A percentile compares a stretch with the other conserved stretches of the same genome.
phyloP scores from a whole-genome alignment of 2,329 filamentous ascomycete species.

The Trichophyton mentagrophytes region DNA sequence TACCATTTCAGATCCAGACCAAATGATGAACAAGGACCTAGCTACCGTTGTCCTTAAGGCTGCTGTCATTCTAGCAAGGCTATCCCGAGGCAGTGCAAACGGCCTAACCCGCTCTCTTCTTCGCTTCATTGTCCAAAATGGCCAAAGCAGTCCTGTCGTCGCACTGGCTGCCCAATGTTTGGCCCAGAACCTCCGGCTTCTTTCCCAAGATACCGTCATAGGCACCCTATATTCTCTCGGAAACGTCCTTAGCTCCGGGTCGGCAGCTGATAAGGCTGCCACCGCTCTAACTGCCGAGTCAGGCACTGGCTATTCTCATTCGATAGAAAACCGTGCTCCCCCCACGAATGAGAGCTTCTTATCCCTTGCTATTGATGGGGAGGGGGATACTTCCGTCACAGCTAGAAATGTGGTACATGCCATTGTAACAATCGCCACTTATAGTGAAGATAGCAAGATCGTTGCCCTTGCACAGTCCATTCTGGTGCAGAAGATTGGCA shows the following conservation, averaged over 20 bases:
- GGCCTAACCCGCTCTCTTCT: slow-evolving; percentile 67
- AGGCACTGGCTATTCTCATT: slow-evolving; percentile 35
- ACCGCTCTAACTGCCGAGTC: slow-evolving; percentile 14
- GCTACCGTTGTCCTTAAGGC: slow-evolving; percentile 67
- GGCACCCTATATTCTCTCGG: slow-evolving; percentile 94
- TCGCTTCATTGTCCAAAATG: slow-evolving; percentile 75
- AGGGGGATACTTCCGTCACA: slow-evolving; percentile 64
- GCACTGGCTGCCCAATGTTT: slow-evolving; percentile 71
- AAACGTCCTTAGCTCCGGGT: slow-evolving; percentile 73
- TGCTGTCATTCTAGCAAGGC: slow-evolving; percentile 66
- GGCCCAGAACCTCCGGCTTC: slow-evolving; percentile 62
- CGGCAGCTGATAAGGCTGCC: slow-evolving; percentile 36
- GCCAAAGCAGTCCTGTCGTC: slow-evolving; percentile 55
- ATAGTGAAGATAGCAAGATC: slow-evolving; percentile 78
- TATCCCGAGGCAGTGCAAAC: slow-evolving; percentile 60
- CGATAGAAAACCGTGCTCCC: slow-evolving; percentile 32
- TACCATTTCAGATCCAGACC: slow-evolving; percentile 60
- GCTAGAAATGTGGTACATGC: slow-evolving; percentile 89
- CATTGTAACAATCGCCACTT: slow-evolving; percentile 76
- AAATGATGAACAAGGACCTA: slow-evolving; percentile 69
- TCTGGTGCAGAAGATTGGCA: slow-evolving; percentile 87
- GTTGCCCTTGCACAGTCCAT: slow-evolving; percentile 87
- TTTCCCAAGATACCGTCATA: slow-evolving; percentile 87
- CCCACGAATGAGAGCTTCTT: slow-evolving; percentile 34
- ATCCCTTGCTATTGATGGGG: slow-evolving; percentile 59